Percentiles rank a stretch among this genome's conserved stretches.
Conservation (phyloP, 345 rosid genomes). For the Jatropha curcas region DNA sequence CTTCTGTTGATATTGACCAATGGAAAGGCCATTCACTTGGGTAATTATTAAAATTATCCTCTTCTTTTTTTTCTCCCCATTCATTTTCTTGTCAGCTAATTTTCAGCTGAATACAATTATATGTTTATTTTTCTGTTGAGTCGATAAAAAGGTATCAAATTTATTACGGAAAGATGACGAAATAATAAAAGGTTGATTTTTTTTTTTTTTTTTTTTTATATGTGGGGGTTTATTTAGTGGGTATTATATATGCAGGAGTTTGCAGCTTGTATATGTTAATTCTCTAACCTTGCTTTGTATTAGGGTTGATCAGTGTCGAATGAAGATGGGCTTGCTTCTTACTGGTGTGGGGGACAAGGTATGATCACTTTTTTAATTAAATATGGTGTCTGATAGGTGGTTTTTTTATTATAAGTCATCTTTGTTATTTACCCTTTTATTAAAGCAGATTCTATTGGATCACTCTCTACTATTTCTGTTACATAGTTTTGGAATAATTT, state of each 20-base stretch:
- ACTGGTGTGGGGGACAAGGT: constrained; percentile 98
- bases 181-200: neutral
- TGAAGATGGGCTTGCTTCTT: constrained; percentile 78
- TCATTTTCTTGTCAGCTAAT: neutral
- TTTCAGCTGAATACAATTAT: neutral
- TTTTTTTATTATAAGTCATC: neutral
- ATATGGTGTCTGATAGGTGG: neutral
- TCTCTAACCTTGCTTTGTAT: constrained; percentile 29
- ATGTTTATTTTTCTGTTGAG: neutral
- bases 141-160: neutral
- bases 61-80: neutral
- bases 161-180: neutral
- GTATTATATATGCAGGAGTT: neutral
- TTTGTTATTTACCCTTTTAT: neutral
- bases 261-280: neutral
- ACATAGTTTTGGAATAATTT: neutral
- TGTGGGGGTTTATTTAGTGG: neutral
- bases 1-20: constrained; percentile 55
- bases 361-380: constrained; percentile 12
- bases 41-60: constrained; percentile 29
- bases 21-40: constrained; percentile 80
- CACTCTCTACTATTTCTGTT: neutral
- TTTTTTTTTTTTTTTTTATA: too few relatives aligned
- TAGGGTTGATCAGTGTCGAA: constrained; percentile 80
- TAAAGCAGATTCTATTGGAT: neutral